phyloP scores from a whole-genome alignment of 306 rosid genomes.

The Astragalus glycyphyllos region DNA sequence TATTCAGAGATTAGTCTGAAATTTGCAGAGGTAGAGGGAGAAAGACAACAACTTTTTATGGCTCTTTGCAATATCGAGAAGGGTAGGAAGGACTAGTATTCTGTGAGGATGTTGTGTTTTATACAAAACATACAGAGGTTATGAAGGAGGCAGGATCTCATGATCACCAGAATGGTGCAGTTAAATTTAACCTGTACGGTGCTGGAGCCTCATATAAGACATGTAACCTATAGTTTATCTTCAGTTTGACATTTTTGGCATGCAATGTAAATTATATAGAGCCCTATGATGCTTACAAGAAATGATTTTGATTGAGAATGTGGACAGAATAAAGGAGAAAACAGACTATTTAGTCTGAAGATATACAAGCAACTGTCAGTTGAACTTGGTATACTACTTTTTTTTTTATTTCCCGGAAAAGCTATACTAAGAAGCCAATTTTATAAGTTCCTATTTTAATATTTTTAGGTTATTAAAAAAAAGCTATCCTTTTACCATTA shows the following conservation, averaged over 20 bases:
- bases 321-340: constrained; percentile 27
- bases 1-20: constrained; percentile 95
- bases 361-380: constrained; percentile 22
- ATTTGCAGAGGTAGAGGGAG: constrained; percentile 98
- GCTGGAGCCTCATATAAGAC: constrained; percentile 34
- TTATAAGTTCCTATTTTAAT: neutral
- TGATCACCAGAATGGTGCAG: constrained; percentile 43
- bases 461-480: too few species aligned
- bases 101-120: constrained; percentile 41
- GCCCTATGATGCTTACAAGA: constrained; percentile 20
- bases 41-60: constrained; percentile 98
- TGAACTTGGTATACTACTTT: constrained; percentile 14
- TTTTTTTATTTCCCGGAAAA: neutral
- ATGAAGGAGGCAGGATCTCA: constrained; percentile 38
- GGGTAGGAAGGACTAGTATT: constrained; percentile 69
- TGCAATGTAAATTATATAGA: constrained; percentile 22
- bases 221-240: constrained; percentile 26
- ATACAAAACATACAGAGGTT: constrained; percentile 37
- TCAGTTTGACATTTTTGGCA: constrained; percentile 36
- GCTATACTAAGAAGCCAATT: constrained; percentile 4
- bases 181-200: constrained; percentile 42
- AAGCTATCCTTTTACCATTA: too few species aligned
- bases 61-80: constrained; percentile 85
- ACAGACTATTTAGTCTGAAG: neutral
- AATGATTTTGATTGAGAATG: constrained; percentile 30